Evolutionary conservation across 352 stramenopile species (phyloP).

Genomic region (Phytophthora pistaciae): DNA sequence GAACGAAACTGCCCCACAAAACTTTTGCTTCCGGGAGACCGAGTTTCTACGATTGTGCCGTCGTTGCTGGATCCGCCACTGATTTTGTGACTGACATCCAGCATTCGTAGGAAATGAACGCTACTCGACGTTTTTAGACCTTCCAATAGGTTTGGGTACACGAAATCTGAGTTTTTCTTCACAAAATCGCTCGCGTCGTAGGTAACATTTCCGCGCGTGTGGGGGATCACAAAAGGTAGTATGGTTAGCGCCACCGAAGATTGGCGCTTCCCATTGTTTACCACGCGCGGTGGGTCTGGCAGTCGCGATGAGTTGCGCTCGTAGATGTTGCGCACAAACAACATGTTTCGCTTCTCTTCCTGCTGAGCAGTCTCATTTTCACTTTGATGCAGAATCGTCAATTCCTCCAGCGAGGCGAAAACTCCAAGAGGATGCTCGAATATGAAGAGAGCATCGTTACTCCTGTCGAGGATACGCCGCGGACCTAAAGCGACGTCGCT

Average conservation of each 20-base stretch:
- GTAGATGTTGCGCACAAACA: slow-evolving; percentile 74
- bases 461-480: slow-evolving; percentile 1
- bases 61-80: neutral
- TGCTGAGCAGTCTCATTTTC: slow-evolving; percentile 52
- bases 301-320: slow-evolving; percentile 51
- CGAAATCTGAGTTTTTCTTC: slow-evolving; percentile 75
- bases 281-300: slow-evolving; percentile 26
- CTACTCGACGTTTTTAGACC: slow-evolving; percentile 42
- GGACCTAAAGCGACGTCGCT: neutral
- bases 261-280: slow-evolving; percentile 15
- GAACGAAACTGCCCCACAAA: slow-evolving; percentile 57
- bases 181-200: slow-evolving; percentile 78
- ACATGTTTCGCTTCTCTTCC: slow-evolving; percentile 73
- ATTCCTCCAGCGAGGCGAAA: slow-evolving; percentile 75
- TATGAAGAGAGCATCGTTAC: slow-evolving; percentile 42
- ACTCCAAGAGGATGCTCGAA: slow-evolving; percentile 67
- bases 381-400: slow-evolving; percentile 70
- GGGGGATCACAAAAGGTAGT: slow-evolving; percentile 58
- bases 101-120: slow-evolving; percentile 37
- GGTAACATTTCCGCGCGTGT: slow-evolving; percentile 52
- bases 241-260: slow-evolving; percentile 8
- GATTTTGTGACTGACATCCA: slow-evolving; percentile 17
- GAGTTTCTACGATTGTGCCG: slow-evolving; percentile 2
- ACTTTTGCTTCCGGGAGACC: slow-evolving; percentile 30
- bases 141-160: slow-evolving; percentile 45